Percentiles rank a stretch among this genome's conserved stretches.
phyloP scores from a whole-genome alignment of 768 basidiomycete species.

The Suillus subaureus region DNA sequence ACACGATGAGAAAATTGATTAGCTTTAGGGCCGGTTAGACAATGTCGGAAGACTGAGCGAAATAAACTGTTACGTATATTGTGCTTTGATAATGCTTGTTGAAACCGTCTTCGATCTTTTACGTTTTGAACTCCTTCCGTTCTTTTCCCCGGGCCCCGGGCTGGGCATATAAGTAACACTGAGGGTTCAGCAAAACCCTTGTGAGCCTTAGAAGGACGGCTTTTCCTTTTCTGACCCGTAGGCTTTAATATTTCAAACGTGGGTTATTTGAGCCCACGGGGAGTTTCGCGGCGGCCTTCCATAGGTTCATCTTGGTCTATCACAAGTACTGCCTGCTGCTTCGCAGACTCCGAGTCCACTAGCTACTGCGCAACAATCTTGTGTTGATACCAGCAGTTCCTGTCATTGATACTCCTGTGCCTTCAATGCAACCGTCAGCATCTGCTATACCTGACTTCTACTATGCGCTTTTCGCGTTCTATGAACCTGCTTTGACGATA shows the following conservation, averaged over 20 bases:
- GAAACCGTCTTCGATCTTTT: not conserved
- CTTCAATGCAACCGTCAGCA: constrained; percentile 41
- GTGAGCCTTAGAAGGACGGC: not conserved
- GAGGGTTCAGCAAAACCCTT: not conserved
- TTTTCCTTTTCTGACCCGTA: not conserved
- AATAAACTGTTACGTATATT: not conserved
- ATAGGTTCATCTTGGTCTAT: not conserved
- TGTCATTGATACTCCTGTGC: not conserved
- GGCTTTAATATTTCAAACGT: not conserved
- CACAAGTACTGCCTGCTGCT: not conserved
- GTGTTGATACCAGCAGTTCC: not conserved
- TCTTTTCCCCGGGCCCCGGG: not conserved
- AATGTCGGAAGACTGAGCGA: not conserved
- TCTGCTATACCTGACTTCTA: constrained; percentile 76
- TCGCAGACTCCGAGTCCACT: not conserved
- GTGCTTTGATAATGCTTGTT: too few relatives aligned
- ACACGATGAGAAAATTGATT: not conserved
- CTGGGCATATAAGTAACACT: not conserved
- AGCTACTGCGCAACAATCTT: not conserved
- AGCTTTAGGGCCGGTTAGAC: constrained; percentile 31
- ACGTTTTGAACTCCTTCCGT: not conserved
- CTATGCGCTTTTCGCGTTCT: constrained; percentile 72
- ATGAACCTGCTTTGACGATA: constrained; percentile 69
- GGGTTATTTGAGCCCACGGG: not conserved
- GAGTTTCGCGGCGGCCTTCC: not conserved